These are phyloP conservation scores for Glycine tomentella DNA, from an alignment of 306 rosid species.

Conservation along the genomic window DNA sequence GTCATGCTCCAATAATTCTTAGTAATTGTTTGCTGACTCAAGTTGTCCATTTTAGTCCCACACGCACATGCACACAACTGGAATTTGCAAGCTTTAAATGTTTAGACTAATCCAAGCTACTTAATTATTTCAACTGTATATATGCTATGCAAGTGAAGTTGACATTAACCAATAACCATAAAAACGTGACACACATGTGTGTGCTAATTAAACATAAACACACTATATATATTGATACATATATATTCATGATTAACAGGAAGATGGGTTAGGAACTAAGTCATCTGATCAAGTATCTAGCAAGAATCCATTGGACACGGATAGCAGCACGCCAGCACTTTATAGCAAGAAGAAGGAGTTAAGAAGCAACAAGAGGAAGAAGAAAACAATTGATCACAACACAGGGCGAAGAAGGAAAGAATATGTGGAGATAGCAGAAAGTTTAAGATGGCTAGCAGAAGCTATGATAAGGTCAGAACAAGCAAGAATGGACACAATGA, in stretches of 20 bases:
- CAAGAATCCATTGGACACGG: slow-evolving; percentile 69
- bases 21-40: not conserved
- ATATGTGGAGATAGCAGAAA: slow-evolving; percentile 75
- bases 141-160: not conserved
- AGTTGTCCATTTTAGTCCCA: not conserved
- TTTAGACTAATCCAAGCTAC: not conserved
- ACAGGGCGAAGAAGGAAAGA: slow-evolving; percentile 44
- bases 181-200: not conserved
- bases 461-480: slow-evolving; percentile 87
- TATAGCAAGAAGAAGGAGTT: slow-evolving; percentile 65
- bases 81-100: not conserved
- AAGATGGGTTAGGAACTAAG: slow-evolving; percentile 63
- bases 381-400: slow-evolving; percentile 44
- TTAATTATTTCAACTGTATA: not conserved
- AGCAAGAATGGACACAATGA: slow-evolving; percentile 85
- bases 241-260: slow-evolving; percentile 48
- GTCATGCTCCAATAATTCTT: not conserved
- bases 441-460: slow-evolving; percentile 94
- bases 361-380: slow-evolving; percentile 59
- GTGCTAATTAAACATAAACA: too few species aligned
- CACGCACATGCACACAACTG: not conserved
- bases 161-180: not conserved
- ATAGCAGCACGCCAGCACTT: slow-evolving; percentile 79
- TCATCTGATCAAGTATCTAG: slow-evolving; percentile 68
- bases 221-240: too few species aligned